Conservation (phyloP, 345 rosid genomes). For the Citrus unshiu region DNA sequence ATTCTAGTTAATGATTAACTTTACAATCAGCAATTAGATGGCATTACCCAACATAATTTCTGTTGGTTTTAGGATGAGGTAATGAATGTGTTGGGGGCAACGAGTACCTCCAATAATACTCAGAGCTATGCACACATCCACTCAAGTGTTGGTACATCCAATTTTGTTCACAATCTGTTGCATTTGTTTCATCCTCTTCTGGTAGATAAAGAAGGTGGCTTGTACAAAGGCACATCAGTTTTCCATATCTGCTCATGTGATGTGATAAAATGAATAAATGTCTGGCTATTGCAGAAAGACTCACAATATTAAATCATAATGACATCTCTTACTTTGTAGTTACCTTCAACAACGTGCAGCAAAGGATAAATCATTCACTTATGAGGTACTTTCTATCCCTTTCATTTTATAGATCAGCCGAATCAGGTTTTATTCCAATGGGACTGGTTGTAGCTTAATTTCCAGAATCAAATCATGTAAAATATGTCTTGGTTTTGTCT, state of each 20-base stretch:
- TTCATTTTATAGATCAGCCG: not conserved
- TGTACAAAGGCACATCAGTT: not conserved
- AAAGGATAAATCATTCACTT: constrained; percentile 81
- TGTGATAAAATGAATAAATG: constrained; percentile 2
- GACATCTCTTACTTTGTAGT: constrained; percentile 44
- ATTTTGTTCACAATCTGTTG: not conserved
- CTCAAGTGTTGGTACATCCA: not conserved
- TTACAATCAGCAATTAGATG: too few species aligned
- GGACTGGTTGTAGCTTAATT: not conserved
- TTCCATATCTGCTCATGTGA: not conserved
- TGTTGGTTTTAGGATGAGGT: not conserved
- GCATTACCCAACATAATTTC: not conserved
- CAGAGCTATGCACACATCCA: not conserved
- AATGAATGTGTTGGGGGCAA: not conserved
- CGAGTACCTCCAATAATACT: not conserved
- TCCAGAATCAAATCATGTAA: not conserved
- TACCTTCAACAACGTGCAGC: constrained; percentile 75
- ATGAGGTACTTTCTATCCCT: constrained; percentile 56
- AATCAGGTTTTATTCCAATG: not conserved
- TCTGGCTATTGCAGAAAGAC: not conserved
- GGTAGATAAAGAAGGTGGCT: not conserved
- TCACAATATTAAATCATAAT: constrained; percentile 5
- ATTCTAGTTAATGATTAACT: not conserved
- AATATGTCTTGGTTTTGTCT: not conserved
- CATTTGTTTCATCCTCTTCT: not conserved